These are phyloP conservation scores for Pseudogymnoascus sp. DNA, from an alignment of 2,329 filamentous ascomycete species.

Conservation along the genomic window DNA sequence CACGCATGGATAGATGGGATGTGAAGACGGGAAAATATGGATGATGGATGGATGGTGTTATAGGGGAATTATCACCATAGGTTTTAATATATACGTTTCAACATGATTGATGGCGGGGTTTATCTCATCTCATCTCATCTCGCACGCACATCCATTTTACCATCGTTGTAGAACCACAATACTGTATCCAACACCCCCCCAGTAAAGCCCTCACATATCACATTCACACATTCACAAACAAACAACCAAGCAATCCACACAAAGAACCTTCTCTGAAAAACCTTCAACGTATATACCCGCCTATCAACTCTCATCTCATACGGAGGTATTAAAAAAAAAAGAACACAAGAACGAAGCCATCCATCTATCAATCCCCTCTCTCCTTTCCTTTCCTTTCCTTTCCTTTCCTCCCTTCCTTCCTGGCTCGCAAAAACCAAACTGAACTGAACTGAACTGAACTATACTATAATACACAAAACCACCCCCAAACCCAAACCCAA, in stretches of 20 bases:
- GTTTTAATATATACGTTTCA: not conserved
- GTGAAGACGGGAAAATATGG: not conserved
- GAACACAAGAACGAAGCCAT: not conserved
- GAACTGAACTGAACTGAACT: not conserved
- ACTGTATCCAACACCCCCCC: not conserved
- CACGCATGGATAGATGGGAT: no score
- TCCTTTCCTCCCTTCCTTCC: not conserved
- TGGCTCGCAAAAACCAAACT: not conserved
- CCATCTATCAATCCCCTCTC: no score
- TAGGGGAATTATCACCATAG: not conserved
- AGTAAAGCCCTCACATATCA: not conserved
- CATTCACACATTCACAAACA: not conserved
- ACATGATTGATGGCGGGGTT: not conserved
- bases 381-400: no score
- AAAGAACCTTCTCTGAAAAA: not conserved
- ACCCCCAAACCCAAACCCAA: not conserved
- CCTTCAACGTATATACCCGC: not conserved
- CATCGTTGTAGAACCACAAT: not conserved
- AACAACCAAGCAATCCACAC: not conserved
- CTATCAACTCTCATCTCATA: no score
- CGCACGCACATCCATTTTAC: not conserved
- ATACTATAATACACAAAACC: not conserved
- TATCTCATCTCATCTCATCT: no score
- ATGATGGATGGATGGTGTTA: not conserved
- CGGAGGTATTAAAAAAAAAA: no score